These are phyloP conservation scores for Psilocybe tampanensis DNA, from an alignment of 768 basidiomycete species.

Conservation along the genomic window DNA sequence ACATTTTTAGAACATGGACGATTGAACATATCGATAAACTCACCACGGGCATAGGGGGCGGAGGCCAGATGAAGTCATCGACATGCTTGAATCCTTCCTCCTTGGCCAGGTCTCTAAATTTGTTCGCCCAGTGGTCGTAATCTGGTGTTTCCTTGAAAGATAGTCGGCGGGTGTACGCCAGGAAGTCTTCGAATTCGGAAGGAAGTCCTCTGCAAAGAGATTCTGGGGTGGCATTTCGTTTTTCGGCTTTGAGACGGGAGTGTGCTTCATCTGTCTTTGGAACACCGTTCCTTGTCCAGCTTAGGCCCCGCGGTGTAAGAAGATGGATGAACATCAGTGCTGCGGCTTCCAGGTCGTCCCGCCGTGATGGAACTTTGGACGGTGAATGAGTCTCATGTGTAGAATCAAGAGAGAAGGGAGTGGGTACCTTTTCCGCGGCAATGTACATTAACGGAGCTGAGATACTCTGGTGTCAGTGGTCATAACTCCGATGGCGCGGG, in stretches of 20 bases:
- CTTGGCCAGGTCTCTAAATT: slow-evolving; percentile 62
- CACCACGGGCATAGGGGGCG: slow-evolving; percentile 41
- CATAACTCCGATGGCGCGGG: not conserved
- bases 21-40: slow-evolving; percentile 11
- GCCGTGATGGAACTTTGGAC: slow-evolving; percentile 68
- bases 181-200: slow-evolving; percentile 73
- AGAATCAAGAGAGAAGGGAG: slow-evolving; percentile 3
- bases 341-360: slow-evolving; percentile 78
- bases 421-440: slow-evolving; percentile 70
- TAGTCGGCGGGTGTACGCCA: slow-evolving; percentile 70
- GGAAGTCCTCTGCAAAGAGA: slow-evolving; percentile 72
- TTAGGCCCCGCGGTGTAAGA: slow-evolving; percentile 71
- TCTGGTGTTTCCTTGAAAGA: slow-evolving; percentile 71
- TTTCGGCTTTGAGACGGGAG: slow-evolving; percentile 63
- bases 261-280: slow-evolving; percentile 71
- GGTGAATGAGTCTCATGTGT: not conserved
- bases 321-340: slow-evolving; percentile 83
- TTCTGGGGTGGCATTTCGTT: slow-evolving; percentile 60
- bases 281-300: slow-evolving; percentile 82
- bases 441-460: slow-evolving; percentile 71
- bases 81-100: slow-evolving; percentile 59
- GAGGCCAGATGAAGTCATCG: slow-evolving; percentile 76
- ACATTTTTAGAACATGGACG: not conserved
- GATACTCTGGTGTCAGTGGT: slow-evolving; percentile 5
- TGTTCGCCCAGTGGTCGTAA: slow-evolving; percentile 65